Evolutionary conservation across 352 stramenopile species (phyloP).

Genomic region (Globisporangium nodosum): DNA sequence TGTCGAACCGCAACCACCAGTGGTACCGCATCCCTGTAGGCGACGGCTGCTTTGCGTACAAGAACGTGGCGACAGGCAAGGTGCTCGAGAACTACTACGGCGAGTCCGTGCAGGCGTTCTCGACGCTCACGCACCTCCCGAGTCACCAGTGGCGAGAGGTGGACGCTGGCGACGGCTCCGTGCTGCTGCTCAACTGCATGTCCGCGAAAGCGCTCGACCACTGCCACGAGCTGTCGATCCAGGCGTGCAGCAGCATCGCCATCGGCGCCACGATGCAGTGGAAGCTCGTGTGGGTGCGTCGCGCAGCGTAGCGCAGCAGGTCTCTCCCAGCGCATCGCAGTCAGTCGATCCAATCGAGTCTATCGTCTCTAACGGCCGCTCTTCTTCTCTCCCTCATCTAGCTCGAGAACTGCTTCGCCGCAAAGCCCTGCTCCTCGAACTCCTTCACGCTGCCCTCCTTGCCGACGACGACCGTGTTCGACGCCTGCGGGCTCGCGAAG

Average conservation of each 20-base stretch:
- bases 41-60: constrained; percentile 10
- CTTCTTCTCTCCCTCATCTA: constrained; percentile 1
- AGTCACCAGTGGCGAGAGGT: background rate
- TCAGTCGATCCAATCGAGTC: no score
- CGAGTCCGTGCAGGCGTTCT: background rate
- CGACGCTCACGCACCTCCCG: background rate
- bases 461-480: constrained; percentile 47
- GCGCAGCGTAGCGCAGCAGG: background rate
- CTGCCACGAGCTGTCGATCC: constrained; percentile 6
- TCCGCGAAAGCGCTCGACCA: background rate
- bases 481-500: constrained; percentile 19
- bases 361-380: background rate
- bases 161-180: background rate
- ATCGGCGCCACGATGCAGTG: background rate
- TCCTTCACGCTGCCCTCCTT: constrained; percentile 44
- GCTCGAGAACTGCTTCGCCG: constrained; percentile 28
- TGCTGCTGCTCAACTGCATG: background rate
- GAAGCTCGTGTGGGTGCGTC: background rate
- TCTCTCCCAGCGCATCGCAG: no score
- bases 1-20: constrained; percentile 2
- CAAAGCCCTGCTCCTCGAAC: constrained; percentile 38
- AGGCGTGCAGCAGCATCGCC: constrained; percentile 4
- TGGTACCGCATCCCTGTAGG: constrained; percentile 6
- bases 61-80: constrained; percentile 10
- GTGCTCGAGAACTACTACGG: constrained; percentile 10